These are phyloP conservation scores for Rhizopogon vesiculosus DNA, from an alignment of 768 basidiomycete genomes.

Conservation along the genomic window DNA sequence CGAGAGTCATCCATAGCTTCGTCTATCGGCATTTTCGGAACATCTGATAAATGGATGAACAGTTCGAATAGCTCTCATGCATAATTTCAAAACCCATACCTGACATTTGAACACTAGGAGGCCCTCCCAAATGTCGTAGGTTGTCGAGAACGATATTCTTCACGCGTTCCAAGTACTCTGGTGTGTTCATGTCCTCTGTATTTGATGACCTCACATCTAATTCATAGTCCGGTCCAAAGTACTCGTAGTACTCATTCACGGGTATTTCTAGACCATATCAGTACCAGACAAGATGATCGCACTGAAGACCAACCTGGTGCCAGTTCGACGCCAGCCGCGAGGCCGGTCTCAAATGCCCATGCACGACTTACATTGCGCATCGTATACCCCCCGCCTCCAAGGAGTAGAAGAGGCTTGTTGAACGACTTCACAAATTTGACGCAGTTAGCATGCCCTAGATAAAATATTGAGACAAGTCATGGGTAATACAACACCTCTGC, in stretches of 20 bases:
- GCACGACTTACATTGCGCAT: constrained; percentile 96
- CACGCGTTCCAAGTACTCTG: constrained; percentile 89
- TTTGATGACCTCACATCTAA: constrained; percentile 94
- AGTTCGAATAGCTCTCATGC: not conserved
- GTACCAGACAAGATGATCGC: not conserved
- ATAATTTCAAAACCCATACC: constrained; percentile 40
- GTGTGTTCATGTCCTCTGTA: constrained; percentile 92
- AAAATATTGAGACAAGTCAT: constrained; percentile 1
- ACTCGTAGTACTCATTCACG: constrained; percentile 98
- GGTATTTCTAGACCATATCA: constrained; percentile 73
- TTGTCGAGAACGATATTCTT: constrained; percentile 92
- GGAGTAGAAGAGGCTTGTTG: constrained; percentile 86
- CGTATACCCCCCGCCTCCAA: constrained; percentile 98
- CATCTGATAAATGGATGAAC: constrained; percentile 43
- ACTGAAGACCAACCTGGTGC: constrained; percentile 53
- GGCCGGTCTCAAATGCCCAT: constrained; percentile 97
- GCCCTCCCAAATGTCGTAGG: constrained; percentile 77
- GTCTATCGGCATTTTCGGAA: constrained; percentile 82
- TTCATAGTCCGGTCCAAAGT: constrained; percentile 96
- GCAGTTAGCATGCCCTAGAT: constrained; percentile 89
- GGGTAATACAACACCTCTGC: not conserved
- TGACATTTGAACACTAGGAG: constrained; percentile 90
- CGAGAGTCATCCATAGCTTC: constrained; percentile 76
- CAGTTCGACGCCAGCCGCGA: constrained; percentile 96
- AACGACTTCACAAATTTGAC: constrained; percentile 97